Conservation (phyloP, 2,329 filamentous ascomycete species). For the Amylocarpus encephaloides region DNA sequence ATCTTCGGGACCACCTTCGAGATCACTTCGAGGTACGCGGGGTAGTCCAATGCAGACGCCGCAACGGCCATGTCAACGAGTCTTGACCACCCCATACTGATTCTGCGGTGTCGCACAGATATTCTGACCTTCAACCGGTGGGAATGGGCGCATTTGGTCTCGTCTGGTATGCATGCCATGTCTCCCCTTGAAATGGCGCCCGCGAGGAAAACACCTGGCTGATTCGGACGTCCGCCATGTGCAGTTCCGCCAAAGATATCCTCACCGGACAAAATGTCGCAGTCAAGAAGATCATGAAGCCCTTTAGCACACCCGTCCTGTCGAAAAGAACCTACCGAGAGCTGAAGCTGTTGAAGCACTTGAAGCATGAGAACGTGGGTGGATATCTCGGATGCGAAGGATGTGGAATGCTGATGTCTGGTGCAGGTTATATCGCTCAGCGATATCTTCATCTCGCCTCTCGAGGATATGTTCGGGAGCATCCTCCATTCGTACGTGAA, state of each 20-base stretch:
- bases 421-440: constrained; percentile 88
- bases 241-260: constrained; percentile 92
- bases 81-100: constrained; percentile 11
- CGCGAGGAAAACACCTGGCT: background rate
- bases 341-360: constrained; percentile 92
- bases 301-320: constrained; percentile 97
- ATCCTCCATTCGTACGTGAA: constrained; percentile 17
- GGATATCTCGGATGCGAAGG: constrained; percentile 1
- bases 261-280: constrained; percentile 95
- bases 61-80: constrained; percentile 9
- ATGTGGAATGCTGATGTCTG: constrained; percentile 22
- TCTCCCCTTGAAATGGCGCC: background rate
- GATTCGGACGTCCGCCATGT: constrained; percentile 13
- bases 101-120: constrained; percentile 47
- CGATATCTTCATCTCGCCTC: constrained; percentile 98
- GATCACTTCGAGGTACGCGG: constrained; percentile 86
- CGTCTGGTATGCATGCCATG: constrained; percentile 66
- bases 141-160: constrained; percentile 99
- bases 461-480: constrained; percentile 81
- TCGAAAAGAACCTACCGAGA: constrained; percentile 98
- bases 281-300: constrained; percentile 99
- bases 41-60: constrained; percentile 9
- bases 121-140: constrained; percentile 95
- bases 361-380: constrained; percentile 87
- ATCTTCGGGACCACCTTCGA: constrained; percentile 99